Conservation (phyloP, 2,329 filamentous ascomycete genomes). For the Ophiostoma pallidulum region DNA sequence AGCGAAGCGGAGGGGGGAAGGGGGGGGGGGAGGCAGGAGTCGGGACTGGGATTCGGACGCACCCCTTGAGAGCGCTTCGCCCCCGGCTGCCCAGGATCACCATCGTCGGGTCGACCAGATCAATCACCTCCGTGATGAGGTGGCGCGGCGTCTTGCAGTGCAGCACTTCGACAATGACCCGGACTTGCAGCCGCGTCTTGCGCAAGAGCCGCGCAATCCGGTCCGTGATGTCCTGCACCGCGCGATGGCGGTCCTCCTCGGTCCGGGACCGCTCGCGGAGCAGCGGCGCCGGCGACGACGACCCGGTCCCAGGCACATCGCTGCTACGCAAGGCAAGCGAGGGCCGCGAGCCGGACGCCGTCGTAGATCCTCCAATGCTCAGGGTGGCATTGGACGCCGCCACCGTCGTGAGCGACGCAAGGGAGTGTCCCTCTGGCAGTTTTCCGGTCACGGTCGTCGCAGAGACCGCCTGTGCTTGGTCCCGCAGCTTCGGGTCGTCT, state of each 20-base stretch:
- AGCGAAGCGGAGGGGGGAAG: constrained; percentile 1
- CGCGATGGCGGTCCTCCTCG: constrained; percentile 71
- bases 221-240: constrained; percentile 75
- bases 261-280: constrained; percentile 46
- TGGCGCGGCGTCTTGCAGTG: constrained; percentile 98
- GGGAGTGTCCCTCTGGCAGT: constrained; percentile 19
- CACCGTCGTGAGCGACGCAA: constrained; percentile 3
- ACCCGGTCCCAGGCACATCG: constrained; percentile 24
- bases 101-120: constrained; percentile 80
- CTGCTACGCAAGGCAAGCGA: constrained; percentile 30
- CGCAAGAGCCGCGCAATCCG: constrained; percentile 75
- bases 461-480: constrained; percentile 63
- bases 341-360: constrained; percentile 21
- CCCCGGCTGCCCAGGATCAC: constrained; percentile 90
- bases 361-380: constrained; percentile 23
- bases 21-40: constrained; percentile 16
- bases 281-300: constrained; percentile 26
- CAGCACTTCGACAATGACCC: constrained; percentile 89
- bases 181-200: constrained; percentile 86
- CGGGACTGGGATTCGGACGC: too few species aligned
- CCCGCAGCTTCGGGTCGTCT: constrained; percentile 66
- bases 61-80: constrained; percentile 88
- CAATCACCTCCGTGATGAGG: constrained; percentile 94
- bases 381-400: constrained; percentile 13
- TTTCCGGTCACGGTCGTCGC: constrained; percentile 42